Conservation (phyloP, 2,329 filamentous ascomycete species). For the Trichocomaceae sp. region DNA sequence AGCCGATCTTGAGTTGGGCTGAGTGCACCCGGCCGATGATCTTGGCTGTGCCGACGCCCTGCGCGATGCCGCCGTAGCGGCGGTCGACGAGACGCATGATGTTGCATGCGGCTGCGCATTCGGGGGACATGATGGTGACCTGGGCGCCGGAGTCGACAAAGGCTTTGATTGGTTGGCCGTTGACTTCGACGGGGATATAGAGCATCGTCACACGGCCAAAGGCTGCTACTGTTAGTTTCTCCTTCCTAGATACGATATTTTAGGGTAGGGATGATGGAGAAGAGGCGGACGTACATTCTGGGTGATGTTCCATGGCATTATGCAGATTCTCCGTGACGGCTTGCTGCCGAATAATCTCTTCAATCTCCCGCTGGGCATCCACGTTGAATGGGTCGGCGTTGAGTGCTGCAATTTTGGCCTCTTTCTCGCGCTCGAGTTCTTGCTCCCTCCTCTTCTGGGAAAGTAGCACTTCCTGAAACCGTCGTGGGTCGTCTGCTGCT, state of each 20-base stretch:
- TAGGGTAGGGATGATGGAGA: too few species aligned
- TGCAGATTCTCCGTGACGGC: slow-evolving; percentile 91
- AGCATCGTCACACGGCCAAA: slow-evolving; percentile 95
- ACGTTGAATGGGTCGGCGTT: slow-evolving; percentile 94
- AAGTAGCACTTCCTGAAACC: slow-evolving; percentile 67
- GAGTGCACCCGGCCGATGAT: slow-evolving; percentile 95
- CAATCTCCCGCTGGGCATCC: slow-evolving; percentile 84
- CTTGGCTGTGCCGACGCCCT: slow-evolving; percentile 86
- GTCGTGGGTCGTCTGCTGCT: slow-evolving; percentile 65
- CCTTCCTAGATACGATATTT: too few species aligned
- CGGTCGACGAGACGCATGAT: slow-evolving; percentile 95
- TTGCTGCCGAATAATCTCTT: slow-evolving; percentile 95
- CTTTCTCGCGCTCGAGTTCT: slow-evolving; percentile 66
- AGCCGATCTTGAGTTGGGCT: slow-evolving; percentile 88
- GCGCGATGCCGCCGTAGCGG: slow-evolving; percentile 84
- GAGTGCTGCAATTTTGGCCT: slow-evolving; percentile 73
- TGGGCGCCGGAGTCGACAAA: slow-evolving; percentile 97
- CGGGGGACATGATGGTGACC: slow-evolving; percentile 96
- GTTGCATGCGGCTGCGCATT: slow-evolving; percentile 81
- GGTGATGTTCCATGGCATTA: slow-evolving; percentile 94
- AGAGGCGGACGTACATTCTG: slow-evolving; percentile 62
- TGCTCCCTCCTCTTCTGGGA: slow-evolving; percentile 64
- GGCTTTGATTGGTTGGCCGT: slow-evolving; percentile 84
- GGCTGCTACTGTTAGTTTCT: slow-evolving; percentile 47
- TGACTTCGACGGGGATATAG: slow-evolving; percentile 93